These are phyloP conservation scores for Carex cristatella DNA, from an alignment of 176 grass and related monocot species.

Conservation along the genomic window DNA sequence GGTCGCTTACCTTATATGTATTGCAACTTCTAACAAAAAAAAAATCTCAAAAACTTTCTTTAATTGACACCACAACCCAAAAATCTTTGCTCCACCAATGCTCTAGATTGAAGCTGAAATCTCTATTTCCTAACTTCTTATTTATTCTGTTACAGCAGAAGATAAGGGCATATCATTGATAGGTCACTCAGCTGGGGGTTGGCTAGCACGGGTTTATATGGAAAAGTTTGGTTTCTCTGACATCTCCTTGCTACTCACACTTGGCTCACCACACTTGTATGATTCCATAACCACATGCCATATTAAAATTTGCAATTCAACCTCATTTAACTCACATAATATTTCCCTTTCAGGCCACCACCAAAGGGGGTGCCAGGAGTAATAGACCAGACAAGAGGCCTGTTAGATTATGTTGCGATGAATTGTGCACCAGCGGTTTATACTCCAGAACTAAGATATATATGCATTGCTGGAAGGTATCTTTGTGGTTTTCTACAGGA, in stretches of 20 bases:
- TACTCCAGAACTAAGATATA: constrained; percentile 65
- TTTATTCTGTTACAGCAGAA: constrained; percentile 31
- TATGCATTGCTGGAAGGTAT: constrained; percentile 96
- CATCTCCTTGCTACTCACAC: constrained; percentile 72
- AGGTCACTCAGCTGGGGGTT: constrained; percentile 91
- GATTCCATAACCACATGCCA: constrained; percentile 5
- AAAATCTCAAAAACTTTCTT: not conserved
- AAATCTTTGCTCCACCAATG: not conserved
- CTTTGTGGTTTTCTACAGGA: not conserved
- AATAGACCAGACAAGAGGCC: constrained; percentile 90
- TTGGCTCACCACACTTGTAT: constrained; percentile 81
- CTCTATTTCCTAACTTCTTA: not conserved
- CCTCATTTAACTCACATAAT: not conserved
- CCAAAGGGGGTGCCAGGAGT: constrained; percentile 63
- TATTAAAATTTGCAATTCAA: not conserved
- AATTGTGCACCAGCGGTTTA: constrained; percentile 91
- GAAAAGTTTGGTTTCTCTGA: constrained; percentile 57
- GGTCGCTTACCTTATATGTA: not conserved
- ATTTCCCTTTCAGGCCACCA: constrained; percentile 41
- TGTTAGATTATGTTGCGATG: constrained; percentile 63
- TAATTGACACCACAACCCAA: not conserved
- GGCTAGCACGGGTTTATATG: constrained; percentile 76
- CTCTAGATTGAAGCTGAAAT: not conserved
- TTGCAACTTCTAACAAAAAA: not conserved
- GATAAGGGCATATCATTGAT: constrained; percentile 55